A percentile compares a stretch with the other conserved stretches of the same genome.
Evolutionary conservation across 176 grass and related monocot genomes (phyloP).

Genomic region (Oryza nivara): DNA sequence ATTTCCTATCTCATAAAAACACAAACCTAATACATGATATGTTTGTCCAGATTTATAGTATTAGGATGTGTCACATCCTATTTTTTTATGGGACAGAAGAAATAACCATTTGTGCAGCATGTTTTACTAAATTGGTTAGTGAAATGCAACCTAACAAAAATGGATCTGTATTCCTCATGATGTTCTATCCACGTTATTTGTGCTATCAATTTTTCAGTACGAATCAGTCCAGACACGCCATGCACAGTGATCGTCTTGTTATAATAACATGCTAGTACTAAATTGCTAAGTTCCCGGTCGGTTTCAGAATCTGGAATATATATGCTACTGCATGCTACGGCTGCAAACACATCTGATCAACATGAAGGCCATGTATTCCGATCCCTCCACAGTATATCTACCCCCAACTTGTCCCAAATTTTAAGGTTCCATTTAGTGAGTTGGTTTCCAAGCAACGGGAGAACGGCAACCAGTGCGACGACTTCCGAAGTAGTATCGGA

Average conservation of each 20-base stretch:
- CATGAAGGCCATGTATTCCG: neutral
- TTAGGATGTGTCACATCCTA: too few relatives aligned
- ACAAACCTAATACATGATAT: too few relatives aligned
- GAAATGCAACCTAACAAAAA: too few relatives aligned
- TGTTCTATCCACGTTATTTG: neutral
- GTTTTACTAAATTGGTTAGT: too few relatives aligned
- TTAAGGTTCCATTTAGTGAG: constrained; percentile 45
- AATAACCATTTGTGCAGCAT: too few relatives aligned
- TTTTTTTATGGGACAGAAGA: too few relatives aligned
- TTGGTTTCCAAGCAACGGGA: neutral
- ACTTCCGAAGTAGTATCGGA: constrained; percentile 21
- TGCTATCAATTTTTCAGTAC: neutral
- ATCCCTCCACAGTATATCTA: neutral
- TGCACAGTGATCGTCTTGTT: neutral
- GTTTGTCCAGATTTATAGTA: too few relatives aligned
- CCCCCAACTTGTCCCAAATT: constrained; percentile 27
- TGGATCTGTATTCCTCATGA: neutral
- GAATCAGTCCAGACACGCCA: neutral
- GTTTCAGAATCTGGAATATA: neutral
- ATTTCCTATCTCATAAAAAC: too few relatives aligned
- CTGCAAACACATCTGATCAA: neutral
- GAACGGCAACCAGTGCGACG: neutral
- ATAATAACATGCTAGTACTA: neutral
- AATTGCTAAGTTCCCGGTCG: neutral
- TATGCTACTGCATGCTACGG: neutral